Conservation (phyloP, 2,329 filamentous ascomycete genomes). For the Furcasterigmium sp. region DNA sequence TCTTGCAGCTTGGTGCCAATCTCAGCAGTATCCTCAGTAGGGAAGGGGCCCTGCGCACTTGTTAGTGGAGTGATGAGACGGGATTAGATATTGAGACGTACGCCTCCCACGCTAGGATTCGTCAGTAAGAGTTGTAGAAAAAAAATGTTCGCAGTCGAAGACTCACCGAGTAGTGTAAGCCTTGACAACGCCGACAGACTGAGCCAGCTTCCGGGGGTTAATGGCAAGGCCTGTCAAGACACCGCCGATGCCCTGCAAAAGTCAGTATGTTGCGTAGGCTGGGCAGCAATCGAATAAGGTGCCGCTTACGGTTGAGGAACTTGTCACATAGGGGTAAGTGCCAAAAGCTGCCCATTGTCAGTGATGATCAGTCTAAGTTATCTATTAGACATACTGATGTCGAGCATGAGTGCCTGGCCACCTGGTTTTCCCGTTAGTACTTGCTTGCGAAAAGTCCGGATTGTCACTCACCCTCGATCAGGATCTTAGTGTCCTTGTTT, state of each 20-base stretch:
- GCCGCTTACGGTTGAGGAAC: neutral
- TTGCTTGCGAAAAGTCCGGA: no score
- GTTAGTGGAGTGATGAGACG: neutral
- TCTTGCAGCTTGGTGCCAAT: slow-evolving; percentile 41
- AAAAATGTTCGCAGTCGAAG: slow-evolving; percentile 32
- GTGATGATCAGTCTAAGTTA: neutral
- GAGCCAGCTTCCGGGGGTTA: slow-evolving; percentile 54
- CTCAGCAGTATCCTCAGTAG: slow-evolving; percentile 51
- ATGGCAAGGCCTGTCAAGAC: slow-evolving; percentile 40
- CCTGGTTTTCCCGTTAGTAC: neutral
- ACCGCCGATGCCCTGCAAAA: slow-evolving; percentile 8
- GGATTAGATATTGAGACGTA: neutral
- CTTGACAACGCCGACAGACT: slow-evolving; percentile 62
- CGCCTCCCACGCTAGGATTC: slow-evolving; percentile 9
- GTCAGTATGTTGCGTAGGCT: no score
- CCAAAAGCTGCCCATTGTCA: slow-evolving; percentile 31
- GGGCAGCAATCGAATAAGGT: no score
- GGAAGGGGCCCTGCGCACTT: slow-evolving; percentile 53
- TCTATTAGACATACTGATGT: slow-evolving; percentile 35
- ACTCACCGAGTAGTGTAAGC: slow-evolving; percentile 54
- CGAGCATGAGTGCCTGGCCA: slow-evolving; percentile 55
- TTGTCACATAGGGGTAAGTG: slow-evolving; percentile 43
- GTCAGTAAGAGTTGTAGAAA: slow-evolving; percentile 10
- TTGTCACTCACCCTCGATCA: slow-evolving; percentile 53
- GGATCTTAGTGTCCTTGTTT: slow-evolving; percentile 50